These are phyloP conservation scores for Massarina eburnea DNA, from an alignment of 2,329 filamentous ascomycete species.

Conservation along the genomic window DNA sequence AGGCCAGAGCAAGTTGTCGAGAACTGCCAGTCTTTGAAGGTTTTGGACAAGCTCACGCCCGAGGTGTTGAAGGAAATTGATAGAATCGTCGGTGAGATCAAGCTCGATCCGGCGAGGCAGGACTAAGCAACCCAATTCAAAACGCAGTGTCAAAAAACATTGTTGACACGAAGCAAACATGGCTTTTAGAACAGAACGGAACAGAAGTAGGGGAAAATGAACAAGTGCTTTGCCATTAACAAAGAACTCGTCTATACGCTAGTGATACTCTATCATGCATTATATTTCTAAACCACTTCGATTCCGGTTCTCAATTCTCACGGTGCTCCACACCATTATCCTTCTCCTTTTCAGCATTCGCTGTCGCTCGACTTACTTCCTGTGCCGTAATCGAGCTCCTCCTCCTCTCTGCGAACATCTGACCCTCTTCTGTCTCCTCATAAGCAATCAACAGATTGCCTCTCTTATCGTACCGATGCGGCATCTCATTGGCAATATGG, in stretches of 20 bases:
- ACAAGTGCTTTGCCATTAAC: no score
- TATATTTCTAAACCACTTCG: neutral
- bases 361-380: no score
- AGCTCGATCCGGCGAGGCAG: conserved; percentile 22
- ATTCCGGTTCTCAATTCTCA: neutral
- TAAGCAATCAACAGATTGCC: conserved; percentile 60
- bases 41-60: conserved; percentile 49
- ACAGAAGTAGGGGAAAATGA: no score
- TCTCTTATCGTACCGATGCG: conserved; percentile 60
- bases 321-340: conserved; percentile 2
- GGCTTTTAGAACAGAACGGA: no score
- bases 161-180: no score
- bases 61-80: conserved; percentile 49
- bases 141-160: no score
- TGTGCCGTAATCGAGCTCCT: conserved; percentile 21
- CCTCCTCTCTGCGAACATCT: conserved; percentile 27
- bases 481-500: conserved; percentile 52
- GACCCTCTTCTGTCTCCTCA: conserved; percentile 43
- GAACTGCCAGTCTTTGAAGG: conserved; percentile 46
- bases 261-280: no score
- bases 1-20: conserved; percentile 34
- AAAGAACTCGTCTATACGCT: no score
- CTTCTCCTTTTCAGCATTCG: neutral
- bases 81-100: conserved; percentile 28
- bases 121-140: no score